These are phyloP conservation scores for Eimeria maxima DNA, from an alignment of 169 alveolate genomes.

Conservation along the genomic window DNA sequence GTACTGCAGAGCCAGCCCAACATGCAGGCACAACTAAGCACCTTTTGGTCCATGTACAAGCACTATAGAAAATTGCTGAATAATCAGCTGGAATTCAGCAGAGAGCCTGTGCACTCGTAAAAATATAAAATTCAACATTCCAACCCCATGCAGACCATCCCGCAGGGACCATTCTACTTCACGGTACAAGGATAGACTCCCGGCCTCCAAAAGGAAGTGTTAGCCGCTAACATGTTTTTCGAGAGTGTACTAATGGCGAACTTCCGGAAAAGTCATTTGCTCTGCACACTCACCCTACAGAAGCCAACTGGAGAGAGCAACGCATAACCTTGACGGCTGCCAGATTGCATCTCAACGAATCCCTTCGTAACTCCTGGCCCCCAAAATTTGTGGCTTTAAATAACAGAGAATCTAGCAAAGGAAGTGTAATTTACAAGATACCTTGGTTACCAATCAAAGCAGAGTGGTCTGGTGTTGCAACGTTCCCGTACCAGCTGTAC, in stretches of 20 bases:
- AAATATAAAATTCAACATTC: neutral
- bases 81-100: neutral
- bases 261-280: neutral
- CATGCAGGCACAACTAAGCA: neutral
- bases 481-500: neutral
- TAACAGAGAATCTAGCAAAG: neutral
- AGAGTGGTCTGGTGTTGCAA: constrained; percentile 19
- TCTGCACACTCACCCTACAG: neutral
- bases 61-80: neutral
- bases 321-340: neutral
- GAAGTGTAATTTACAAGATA: neutral
- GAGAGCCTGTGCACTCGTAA: neutral
- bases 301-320: neutral
- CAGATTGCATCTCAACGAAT: neutral
- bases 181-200: neutral
- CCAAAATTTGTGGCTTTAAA: neutral
- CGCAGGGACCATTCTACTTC: neutral
- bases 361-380: neutral
- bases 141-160: neutral
- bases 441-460: neutral
- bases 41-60: neutral
- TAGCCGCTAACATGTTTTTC: neutral
- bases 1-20: neutral
- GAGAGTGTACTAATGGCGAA: neutral
- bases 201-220: neutral